Conservation (phyloP, 2,329 filamentous ascomycete genomes). For the Colletotrichum trifolii region DNA sequence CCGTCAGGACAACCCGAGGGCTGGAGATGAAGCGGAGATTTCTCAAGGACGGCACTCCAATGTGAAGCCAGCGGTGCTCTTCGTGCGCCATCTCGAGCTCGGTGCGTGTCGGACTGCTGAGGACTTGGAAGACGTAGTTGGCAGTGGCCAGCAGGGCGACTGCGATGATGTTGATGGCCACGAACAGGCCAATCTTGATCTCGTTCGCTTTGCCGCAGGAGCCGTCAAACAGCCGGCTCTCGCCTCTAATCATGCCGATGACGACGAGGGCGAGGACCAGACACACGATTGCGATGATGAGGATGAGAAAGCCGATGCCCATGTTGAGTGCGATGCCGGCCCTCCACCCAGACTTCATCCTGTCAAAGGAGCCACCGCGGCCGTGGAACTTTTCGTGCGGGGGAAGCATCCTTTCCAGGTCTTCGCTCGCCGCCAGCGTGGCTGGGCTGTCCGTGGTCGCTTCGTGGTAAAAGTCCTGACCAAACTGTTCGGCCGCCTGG, state of each 20-base stretch:
- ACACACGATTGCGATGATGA: conserved; percentile 52
- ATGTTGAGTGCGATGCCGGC: conserved; percentile 58
- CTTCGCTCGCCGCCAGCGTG: conserved; percentile 26
- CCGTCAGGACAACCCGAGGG: conserved; percentile 52
- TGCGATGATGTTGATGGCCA: conserved; percentile 55
- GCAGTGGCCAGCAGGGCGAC: conserved; percentile 58
- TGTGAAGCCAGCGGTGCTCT: conserved; percentile 60
- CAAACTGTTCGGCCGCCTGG: conserved; percentile 10
- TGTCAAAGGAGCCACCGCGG: conserved; percentile 42
- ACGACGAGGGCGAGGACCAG: conserved; percentile 51
- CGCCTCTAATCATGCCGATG: conserved; percentile 47
- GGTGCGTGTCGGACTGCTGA: conserved; percentile 62
- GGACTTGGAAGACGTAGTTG: conserved; percentile 66
- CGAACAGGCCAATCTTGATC: conserved; percentile 56
- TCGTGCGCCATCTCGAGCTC: conserved; percentile 61
- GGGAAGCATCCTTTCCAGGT: conserved; percentile 32
- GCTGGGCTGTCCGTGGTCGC: conserved; percentile 24
- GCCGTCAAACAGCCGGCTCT: conserved; percentile 52
- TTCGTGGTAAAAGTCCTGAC: conserved; percentile 28
- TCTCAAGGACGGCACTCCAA: conserved; percentile 63
- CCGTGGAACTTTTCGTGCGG: conserved; percentile 32
- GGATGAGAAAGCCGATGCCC: conserved; percentile 51
- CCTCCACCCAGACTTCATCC: conserved; percentile 57
- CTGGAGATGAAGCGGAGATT: conserved; percentile 58
- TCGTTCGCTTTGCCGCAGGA: conserved; percentile 49